phyloP scores from a whole-genome alignment of 148 eudicot genomes.

The Cornus kousa region DNA sequence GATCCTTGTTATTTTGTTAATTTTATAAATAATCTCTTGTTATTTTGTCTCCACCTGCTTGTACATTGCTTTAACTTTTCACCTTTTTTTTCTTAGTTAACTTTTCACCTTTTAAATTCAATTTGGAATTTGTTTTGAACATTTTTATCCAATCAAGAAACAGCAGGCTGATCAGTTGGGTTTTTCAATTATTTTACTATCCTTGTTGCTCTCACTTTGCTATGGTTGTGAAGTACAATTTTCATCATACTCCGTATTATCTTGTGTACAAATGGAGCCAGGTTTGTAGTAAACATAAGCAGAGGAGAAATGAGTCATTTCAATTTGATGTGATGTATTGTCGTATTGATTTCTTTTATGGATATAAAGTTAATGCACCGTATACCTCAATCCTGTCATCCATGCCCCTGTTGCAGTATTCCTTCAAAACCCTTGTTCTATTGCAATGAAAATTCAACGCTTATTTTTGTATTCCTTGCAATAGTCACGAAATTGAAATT shows the following conservation, averaged over 20 bases:
- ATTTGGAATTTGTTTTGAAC: too few relatives aligned
- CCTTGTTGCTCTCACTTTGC: not conserved
- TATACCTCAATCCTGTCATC: not conserved
- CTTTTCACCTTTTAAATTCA: too few relatives aligned
- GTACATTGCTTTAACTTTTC: too few relatives aligned
- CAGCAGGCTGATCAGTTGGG: not conserved
- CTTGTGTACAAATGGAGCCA: not conserved
- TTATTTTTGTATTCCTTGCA: not conserved
- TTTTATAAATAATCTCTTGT: not conserved
- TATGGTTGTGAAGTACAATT: not conserved
- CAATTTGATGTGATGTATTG: too few relatives aligned
- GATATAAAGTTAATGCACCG: too few relatives aligned
- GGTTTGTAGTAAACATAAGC: too few relatives aligned
- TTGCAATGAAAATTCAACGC: not conserved
- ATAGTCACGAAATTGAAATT: not conserved
- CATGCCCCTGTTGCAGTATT: not conserved
- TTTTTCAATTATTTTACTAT: not conserved
- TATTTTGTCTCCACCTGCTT: too few relatives aligned
- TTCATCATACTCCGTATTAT: not conserved
- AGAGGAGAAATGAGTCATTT: too few relatives aligned
- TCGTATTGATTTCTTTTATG: too few relatives aligned
- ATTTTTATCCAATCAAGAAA: too few relatives aligned
- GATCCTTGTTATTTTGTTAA: conserved; percentile 1
- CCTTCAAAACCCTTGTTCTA: not conserved
- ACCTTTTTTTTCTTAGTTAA: too few relatives aligned